Evolutionary conservation across 306 rosid species (phyloP).

Genomic region (Fragaria vesca): DNA sequence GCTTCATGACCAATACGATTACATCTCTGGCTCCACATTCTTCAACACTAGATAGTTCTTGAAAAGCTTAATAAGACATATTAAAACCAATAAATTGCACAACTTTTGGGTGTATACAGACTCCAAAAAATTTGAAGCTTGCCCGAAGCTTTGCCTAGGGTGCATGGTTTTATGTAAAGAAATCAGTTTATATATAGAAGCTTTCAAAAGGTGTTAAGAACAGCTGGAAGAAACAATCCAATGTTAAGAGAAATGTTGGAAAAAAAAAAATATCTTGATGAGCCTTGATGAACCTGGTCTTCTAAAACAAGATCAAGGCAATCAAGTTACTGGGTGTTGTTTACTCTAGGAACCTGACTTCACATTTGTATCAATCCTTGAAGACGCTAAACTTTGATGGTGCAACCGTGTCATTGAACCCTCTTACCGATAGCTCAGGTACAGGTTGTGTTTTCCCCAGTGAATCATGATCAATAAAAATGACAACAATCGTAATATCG

Average conservation of each 20-base stretch:
- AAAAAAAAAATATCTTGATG: slow-evolving; percentile 4
- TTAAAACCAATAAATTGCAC: slow-evolving; percentile 2
- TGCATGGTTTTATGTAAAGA: slow-evolving; percentile 1
- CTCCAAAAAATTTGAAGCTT: slow-evolving; percentile 12
- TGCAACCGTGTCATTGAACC: slow-evolving; percentile 62
- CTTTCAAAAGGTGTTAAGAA: slow-evolving; percentile 18
- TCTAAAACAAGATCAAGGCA: slow-evolving; percentile 31
- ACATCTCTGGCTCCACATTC: not conserved
- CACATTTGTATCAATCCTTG: slow-evolving; percentile 43
- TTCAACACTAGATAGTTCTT: not conserved
- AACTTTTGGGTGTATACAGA: slow-evolving; percentile 23
- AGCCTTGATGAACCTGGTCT: slow-evolving; percentile 31
- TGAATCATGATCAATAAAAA: slow-evolving; percentile 70
- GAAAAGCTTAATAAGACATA: not conserved
- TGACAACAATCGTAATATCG: slow-evolving; percentile 74
- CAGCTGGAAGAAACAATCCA: slow-evolving; percentile 40
- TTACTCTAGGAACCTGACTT: slow-evolving; percentile 31
- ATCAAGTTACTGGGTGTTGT: slow-evolving; percentile 32
- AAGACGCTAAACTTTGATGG: slow-evolving; percentile 60
- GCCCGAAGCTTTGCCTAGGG: slow-evolving; percentile 17
- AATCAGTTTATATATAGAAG: slow-evolving; percentile 21
- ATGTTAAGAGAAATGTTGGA: slow-evolving; percentile 51
- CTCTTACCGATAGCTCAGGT: slow-evolving; percentile 73
- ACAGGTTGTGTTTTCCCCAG: slow-evolving; percentile 36
- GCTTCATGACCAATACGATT: not conserved